Evolutionary conservation across 2,329 filamentous ascomycete species (phyloP), one percentile per base, ranked within the genome.

Genomic region (Lachnellula subtilissima): DNA sequence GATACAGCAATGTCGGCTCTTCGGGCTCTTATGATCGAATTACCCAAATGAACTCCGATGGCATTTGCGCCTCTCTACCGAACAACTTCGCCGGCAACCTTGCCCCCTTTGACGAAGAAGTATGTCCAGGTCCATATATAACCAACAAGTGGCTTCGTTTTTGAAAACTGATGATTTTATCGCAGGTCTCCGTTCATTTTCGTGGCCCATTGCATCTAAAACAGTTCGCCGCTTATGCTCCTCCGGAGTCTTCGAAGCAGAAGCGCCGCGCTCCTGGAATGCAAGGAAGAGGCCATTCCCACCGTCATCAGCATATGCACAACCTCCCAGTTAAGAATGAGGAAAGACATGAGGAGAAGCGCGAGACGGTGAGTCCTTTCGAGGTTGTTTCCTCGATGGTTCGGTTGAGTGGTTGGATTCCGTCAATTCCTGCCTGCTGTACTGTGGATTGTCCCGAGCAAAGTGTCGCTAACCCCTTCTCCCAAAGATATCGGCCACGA

Each of bases 71-170:
- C 6, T 82, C 76, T 60, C 69, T 75, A 39, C 72, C 77, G 15
- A 73, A 79, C 57, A 55, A 70, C 0, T 91, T 84, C 66, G 75
- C 72, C 11, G 87, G 87, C 14, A 75, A 79, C 42, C 73, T 89
- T 51, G 80, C 85, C 28, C 88, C 88, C 6, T 76, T 90, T 36
- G 78, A 88, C 59, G 84, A 88, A 68, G 87, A 87, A 74, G 87
- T 90, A 74, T 72, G 82, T 71, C 4, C 15, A 28, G 3, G 22
- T 5, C 45, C 17, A 40, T 23, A 28, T 8, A 42, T 6, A 51
- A 12, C 9, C 35, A 40, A 47, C 32, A 12, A 55, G 5, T 12
- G 11, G 4, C 15, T 49, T 12, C 19, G 5, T 28, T 22, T 2
- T 3, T 6, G 6, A 32, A 48, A 25, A n/a, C 23, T 48, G 14